Evolutionary conservation across 805 yeast genomes (phyloP).

Genomic region (Sugiyamaella boreocaroliniensis): DNA sequence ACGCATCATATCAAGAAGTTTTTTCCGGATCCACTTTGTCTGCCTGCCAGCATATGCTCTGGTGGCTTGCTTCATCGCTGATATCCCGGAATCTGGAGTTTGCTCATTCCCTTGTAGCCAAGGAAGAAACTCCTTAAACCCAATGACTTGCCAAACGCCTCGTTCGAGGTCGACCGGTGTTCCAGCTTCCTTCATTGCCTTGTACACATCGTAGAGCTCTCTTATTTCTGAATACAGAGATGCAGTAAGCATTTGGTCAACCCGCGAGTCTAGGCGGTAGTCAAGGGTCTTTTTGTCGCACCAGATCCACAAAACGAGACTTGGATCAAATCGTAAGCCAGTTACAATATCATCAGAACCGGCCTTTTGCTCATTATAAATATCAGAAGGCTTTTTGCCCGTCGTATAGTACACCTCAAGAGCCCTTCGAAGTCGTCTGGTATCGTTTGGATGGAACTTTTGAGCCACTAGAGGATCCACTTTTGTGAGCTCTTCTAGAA

Average conservation of each 20-base stretch:
- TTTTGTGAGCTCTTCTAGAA: slow-evolving; percentile 41
- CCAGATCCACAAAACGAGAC: slow-evolving; percentile 74
- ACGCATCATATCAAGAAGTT: slow-evolving; percentile 53
- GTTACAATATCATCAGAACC: not conserved
- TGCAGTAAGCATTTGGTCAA: slow-evolving; percentile 67
- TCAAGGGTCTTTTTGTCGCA: slow-evolving; percentile 54
- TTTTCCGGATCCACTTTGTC: slow-evolving; percentile 81
- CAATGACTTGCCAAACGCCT: slow-evolving; percentile 93
- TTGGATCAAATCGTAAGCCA: slow-evolving; percentile 21
- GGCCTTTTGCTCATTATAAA: slow-evolving; percentile 54
- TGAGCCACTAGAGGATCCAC: slow-evolving; percentile 67
- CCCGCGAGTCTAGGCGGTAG: slow-evolving; percentile 64
- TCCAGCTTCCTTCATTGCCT: slow-evolving; percentile 13
- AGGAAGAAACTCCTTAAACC: slow-evolving; percentile 51
- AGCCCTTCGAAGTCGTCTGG: slow-evolving; percentile 69
- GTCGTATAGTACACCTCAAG: slow-evolving; percentile 70
- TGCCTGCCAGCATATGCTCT: slow-evolving; percentile 83
- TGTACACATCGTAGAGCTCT: slow-evolving; percentile 43
- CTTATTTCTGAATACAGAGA: slow-evolving; percentile 70
- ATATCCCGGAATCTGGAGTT: slow-evolving; percentile 44
- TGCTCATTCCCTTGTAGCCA: slow-evolving; percentile 22
- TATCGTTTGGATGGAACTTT: slow-evolving; percentile 90
- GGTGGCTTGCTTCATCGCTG: slow-evolving; percentile 76
- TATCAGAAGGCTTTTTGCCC: slow-evolving; percentile 59
- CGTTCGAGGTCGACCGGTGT: slow-evolving; percentile 49